phyloP scores from a whole-genome alignment of 2,329 filamentous ascomycete genomes.

The Metarhizium robertsii region DNA sequence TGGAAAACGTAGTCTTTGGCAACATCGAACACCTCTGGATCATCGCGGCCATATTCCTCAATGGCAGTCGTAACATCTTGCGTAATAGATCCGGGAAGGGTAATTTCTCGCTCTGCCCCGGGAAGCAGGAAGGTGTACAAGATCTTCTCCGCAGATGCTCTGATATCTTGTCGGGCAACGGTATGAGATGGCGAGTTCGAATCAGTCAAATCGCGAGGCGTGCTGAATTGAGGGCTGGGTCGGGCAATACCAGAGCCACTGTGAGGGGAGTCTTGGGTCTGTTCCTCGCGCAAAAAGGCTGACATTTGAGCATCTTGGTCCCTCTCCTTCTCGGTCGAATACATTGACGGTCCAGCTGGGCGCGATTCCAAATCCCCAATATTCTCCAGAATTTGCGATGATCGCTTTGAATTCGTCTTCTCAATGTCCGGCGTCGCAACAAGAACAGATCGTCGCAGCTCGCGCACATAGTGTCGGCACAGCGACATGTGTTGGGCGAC shows the following conservation, averaged over 20 bases:
- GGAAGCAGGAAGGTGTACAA: conserved; percentile 95
- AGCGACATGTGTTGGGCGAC: conserved; percentile 98
- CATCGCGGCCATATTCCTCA: conserved; percentile 84
- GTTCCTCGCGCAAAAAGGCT: conserved; percentile 69
- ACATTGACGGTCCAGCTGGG: conserved; percentile 52
- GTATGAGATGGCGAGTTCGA: conserved; percentile 77
- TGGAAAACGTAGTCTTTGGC: conserved; percentile 99
- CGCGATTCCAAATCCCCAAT: conserved; percentile 57
- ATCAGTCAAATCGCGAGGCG: conserved; percentile 55
- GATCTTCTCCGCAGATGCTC: conserved; percentile 93
- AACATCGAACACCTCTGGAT: conserved; percentile 93
- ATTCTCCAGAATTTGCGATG: conserved; percentile 68
- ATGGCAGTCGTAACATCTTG: conserved; percentile 79
- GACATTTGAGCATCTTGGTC: conserved; percentile 86
- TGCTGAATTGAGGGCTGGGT: conserved; percentile 49
- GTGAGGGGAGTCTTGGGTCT: conserved; percentile 45
- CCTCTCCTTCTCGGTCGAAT: conserved; percentile 59
- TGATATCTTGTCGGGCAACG: conserved; percentile 81
- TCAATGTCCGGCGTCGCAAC: conserved; percentile 88
- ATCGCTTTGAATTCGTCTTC: conserved; percentile 70
- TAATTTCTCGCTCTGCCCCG: conserved; percentile 93
- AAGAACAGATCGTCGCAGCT: conserved; percentile 85
- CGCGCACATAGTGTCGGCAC: conserved; percentile 92
- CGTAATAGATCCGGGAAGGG: conserved; percentile 79
- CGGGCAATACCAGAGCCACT: conserved; percentile 36